Evolutionary conservation across 495 filamentous ascomycete species (phyloP).

Genomic region (Penicillium antarcticum): DNA sequence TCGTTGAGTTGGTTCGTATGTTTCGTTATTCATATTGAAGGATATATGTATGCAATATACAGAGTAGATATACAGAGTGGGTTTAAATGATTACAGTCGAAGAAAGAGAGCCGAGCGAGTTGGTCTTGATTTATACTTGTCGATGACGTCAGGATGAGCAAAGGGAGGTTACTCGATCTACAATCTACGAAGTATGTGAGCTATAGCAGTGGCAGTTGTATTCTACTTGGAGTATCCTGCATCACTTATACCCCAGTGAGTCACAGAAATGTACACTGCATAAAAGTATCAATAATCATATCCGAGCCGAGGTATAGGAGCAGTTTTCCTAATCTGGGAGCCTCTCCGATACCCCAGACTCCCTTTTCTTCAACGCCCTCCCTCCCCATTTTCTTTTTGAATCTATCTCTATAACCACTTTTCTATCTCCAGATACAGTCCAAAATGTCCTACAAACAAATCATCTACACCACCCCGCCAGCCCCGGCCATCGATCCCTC

Average conservation of each 20-base stretch:
- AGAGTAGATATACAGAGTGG: neutral
- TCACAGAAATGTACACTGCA: neutral
- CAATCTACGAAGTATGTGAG: neutral
- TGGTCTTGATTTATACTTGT: neutral
- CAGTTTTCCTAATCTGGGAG: constrained; percentile 30
- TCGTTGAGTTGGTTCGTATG: neutral
- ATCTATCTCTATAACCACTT: neutral
- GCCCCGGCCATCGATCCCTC: constrained; percentile 39
- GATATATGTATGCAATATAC: too few species aligned
- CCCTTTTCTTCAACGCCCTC: neutral
- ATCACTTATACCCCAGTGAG: too few species aligned
- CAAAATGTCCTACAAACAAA: constrained; percentile 41
- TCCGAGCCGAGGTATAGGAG: constrained; percentile 26
- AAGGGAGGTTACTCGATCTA: neutral
- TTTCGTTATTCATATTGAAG: neutral
- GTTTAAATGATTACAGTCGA: too few species aligned
- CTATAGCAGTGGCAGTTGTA: neutral
- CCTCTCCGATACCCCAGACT: constrained; percentile 15
- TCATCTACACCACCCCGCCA: constrained; percentile 40
- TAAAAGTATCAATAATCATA: constrained; percentile 3
- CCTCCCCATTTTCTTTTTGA: neutral
- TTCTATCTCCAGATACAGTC: neutral
- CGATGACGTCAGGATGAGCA: constrained; percentile 23
- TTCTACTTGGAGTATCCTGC: too few species aligned
- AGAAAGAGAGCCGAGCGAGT: too few species aligned